Conservation (phyloP, 2,329 filamentous ascomycete genomes). For the Fusarium staphyleae region DNA sequence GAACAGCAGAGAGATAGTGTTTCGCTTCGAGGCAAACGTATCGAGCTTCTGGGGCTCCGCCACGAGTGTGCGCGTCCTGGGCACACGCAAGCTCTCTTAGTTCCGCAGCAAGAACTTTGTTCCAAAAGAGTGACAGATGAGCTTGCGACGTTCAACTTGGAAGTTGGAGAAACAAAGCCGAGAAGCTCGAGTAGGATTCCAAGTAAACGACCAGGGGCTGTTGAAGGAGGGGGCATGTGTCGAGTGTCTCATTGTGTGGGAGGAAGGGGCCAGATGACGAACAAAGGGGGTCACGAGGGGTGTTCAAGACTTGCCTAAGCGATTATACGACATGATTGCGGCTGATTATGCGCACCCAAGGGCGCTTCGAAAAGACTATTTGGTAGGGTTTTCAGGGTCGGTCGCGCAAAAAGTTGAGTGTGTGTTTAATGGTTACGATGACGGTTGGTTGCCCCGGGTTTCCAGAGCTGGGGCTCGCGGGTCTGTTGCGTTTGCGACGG, state of each 20-base stretch:
- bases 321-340: constrained; percentile 74
- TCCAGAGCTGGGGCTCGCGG: constrained; percentile 22
- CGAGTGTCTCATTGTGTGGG: constrained; percentile 32
- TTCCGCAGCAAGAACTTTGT: constrained; percentile 16
- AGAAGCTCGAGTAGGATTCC: constrained; percentile 18
- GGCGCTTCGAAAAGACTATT: constrained; percentile 27
- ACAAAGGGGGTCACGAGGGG: constrained; percentile 23
- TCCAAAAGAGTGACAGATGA: background rate
- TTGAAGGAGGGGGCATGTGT: constrained; percentile 31
- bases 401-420: constrained; percentile 12
- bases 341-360: constrained; percentile 36
- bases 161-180: background rate
- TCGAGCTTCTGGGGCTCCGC: constrained; percentile 16
- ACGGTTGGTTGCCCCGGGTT: constrained; percentile 41
- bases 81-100: constrained; percentile 22
- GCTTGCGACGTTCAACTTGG: background rate
- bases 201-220: constrained; percentile 25
- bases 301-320: constrained; percentile 65
- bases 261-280: constrained; percentile 30
- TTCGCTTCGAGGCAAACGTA: constrained; percentile 3
- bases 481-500: constrained; percentile 19
- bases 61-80: constrained; percentile 28
- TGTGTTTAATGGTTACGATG: background rate
- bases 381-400: constrained; percentile 15
- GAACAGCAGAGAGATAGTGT: constrained; percentile 15